phyloP scores from a whole-genome alignment of 1,139 yeast genomes.

The Geotrichum histeridarum region DNA sequence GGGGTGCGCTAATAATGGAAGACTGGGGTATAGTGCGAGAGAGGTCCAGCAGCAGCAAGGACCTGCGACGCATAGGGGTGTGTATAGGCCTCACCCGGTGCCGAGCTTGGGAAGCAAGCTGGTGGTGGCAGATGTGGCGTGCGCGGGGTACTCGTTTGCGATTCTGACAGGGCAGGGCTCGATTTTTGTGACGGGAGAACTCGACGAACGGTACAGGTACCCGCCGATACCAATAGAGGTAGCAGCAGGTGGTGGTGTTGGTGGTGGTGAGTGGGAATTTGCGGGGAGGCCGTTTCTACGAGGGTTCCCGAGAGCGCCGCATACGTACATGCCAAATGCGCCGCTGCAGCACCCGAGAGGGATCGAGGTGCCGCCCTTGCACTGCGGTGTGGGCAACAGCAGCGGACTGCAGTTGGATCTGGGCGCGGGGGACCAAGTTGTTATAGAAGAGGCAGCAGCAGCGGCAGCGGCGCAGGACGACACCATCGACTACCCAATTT shows the following conservation, averaged over 20 bases:
- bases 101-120: constrained; percentile 35
- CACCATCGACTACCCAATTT: constrained; percentile 4
- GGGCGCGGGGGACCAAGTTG: no score
- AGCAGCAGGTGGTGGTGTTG: background rate
- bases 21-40: constrained; percentile 49
- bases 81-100: constrained; percentile 27
- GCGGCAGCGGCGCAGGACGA: constrained; percentile 1
- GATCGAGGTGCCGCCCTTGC: no score
- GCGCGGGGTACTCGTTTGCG: constrained; percentile 67
- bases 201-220: constrained; percentile 3
- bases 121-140: constrained; percentile 51
- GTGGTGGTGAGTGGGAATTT: background rate
- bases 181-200: constrained; percentile 29
- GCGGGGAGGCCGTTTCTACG: no score
- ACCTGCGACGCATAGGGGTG: constrained; percentile 4
- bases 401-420: no score
- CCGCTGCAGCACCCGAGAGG: no score
- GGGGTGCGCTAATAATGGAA: constrained; percentile 53
- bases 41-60: constrained; percentile 20
- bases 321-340: no score
- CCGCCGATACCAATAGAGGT: background rate
- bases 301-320: no score
- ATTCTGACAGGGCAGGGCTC: constrained; percentile 39
- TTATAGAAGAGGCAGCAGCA: background rate
- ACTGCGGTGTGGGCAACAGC: no score